Conservation (phyloP, 2,329 filamentous ascomycete species). For the Colletotrichum orbiculare region DNA sequence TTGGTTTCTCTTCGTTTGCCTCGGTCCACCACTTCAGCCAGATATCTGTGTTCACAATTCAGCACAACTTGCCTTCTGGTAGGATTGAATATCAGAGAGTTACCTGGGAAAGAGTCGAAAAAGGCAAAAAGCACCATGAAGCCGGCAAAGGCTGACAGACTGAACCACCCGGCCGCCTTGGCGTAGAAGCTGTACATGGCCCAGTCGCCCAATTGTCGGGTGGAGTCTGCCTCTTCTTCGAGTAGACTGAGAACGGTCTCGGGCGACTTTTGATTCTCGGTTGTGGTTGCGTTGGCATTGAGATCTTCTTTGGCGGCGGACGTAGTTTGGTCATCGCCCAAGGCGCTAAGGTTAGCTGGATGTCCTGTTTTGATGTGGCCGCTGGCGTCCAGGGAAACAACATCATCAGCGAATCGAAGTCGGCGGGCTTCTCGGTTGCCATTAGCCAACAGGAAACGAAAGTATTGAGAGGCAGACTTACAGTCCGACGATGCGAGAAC, state of each 20-base stretch:
- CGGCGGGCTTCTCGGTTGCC: constrained; percentile 18
- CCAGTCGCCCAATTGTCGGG: constrained; percentile 32
- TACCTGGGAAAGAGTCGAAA: constrained; percentile 42
- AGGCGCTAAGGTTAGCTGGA: neutral
- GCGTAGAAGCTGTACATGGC: constrained; percentile 41
- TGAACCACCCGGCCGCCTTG: constrained; percentile 42
- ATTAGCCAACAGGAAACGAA: neutral
- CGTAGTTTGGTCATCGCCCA: too few relatives aligned
- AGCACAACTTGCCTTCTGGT: neutral
- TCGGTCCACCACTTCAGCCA: constrained; percentile 63
- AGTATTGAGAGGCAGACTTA: neutral
- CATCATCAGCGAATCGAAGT: constrained; percentile 32
- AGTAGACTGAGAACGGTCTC: constrained; percentile 3
- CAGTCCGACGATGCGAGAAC: constrained; percentile 30
- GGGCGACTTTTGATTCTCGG: neutral
- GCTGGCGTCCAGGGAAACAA: constrained; percentile 8
- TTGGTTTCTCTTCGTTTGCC: constrained; percentile 50
- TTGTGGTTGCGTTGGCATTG: neutral
- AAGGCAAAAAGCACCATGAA: constrained; percentile 42
- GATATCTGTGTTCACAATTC: constrained; percentile 38
- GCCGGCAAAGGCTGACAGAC: constrained; percentile 37
- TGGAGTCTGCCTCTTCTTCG: constrained; percentile 27
- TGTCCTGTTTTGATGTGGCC: constrained; percentile 10
- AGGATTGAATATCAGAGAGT: neutral
- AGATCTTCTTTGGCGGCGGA: fast-evolving